phyloP scores from a whole-genome alignment of 2,329 filamentous ascomycete species.

The Penicillium polonicum region DNA sequence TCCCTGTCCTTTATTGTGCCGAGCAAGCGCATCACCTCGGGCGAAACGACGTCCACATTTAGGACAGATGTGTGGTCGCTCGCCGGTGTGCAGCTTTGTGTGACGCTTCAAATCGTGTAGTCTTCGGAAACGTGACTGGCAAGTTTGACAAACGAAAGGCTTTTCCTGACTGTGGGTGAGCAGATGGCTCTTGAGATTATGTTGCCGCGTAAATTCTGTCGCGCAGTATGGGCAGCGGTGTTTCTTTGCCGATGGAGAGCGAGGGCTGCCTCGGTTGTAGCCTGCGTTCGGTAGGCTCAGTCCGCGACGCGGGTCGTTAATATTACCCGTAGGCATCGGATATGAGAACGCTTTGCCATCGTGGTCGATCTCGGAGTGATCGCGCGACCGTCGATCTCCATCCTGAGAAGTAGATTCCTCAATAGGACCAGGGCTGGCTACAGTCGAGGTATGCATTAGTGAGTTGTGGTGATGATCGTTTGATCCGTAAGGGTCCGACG shows the following conservation, averaged over 20 bases:
- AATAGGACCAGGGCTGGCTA: conserved; percentile 49
- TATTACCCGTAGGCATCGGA: conserved; percentile 54
- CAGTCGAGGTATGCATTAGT: conserved; percentile 50
- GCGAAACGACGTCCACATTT: conserved; percentile 96
- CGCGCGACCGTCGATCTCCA: conserved; percentile 42
- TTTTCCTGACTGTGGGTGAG: conserved; percentile 98
- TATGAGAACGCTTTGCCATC: conserved; percentile 61
- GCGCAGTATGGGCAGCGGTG: conserved; percentile 97
- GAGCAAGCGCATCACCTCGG: conserved; percentile 86
- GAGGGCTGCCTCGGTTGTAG: conserved; percentile 57
- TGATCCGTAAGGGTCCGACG: conserved; percentile 48
- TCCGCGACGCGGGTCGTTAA: conserved; percentile 55
- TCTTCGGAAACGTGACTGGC: conserved; percentile 85
- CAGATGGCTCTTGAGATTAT: conserved; percentile 95
- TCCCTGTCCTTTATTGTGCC: conserved; percentile 92
- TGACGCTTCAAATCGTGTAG: conserved; percentile 95
- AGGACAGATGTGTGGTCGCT: conserved; percentile 89
- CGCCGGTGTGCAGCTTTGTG: conserved; percentile 92
- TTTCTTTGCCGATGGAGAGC: conserved; percentile 77
- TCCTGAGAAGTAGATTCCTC: conserved; percentile 46
- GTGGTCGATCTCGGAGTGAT: conserved; percentile 39
- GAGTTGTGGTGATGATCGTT: conserved; percentile 52
- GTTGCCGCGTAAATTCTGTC: conserved; percentile 94
- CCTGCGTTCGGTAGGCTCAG: conserved; percentile 59
- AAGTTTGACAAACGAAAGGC: conserved; percentile 91